Base-by-base conservation (phyloP, 1,284 basidiomycete species). In the Sanghuangporus weigelae region DNA sequence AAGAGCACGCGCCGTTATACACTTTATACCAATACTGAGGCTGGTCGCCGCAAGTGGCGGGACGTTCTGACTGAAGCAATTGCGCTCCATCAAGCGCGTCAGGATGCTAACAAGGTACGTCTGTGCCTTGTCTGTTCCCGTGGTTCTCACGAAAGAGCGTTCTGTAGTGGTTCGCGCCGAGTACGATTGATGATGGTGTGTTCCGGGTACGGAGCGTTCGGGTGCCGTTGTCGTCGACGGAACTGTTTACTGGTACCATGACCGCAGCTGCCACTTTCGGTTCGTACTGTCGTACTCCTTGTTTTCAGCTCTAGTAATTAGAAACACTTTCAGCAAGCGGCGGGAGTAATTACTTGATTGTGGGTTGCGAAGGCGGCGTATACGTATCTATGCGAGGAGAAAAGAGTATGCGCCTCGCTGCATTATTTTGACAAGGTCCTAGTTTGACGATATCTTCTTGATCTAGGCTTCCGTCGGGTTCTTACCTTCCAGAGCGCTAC, bases 101-200 rank as follows among this genome's bases (percentile, higher is more conserved):
- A 84, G 66, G 90, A 92, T 60, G 81, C 78, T 19, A 92, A 90
- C 68, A 85, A 85, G 85, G 90, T 90, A 69, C 7, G 77, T 70
- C 50, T 21, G 31, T 48, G 16, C 38, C 35, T 39, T 19, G 31
- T 66, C 7, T n/a, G 23, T 8, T 7, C 8, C 61, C 23, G 26
- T 38, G 26, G 39, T 46, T 31, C 60, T 57, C 46, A 48, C 66
- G 48, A 57, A 60, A 21, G 39, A 57, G 11, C 38, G 56, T 39
- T 48, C 3, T 3, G n/a, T 61, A 92, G 90, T 87, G 81, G 78
- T 91, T 89, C 66, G 84, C 83, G 23, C 79, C 83, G 11, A 79
- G 84, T 61, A 71, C 75, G 0, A 62, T 92, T 48, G 81, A 84
- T 36, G 86, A 89, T 65, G 76, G 78, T 4, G 83, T 81, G 66